Conservation (phyloP, 139 green algal genomes). For the Haematococcus lacustris region DNA sequence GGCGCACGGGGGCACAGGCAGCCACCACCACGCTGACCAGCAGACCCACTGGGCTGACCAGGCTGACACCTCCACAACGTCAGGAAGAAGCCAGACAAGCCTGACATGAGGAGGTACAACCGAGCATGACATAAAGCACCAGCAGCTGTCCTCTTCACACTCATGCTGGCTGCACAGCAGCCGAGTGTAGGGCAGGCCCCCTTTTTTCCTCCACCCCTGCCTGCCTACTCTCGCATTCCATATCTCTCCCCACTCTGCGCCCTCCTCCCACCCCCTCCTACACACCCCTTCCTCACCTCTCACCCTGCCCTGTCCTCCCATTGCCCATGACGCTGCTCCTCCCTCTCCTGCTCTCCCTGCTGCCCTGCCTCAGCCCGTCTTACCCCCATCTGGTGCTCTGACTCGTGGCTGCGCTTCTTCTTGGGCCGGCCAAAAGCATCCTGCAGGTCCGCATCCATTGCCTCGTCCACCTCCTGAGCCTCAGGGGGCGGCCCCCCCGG, state of each 20-base stretch:
- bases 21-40: background rate
- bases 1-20: background rate
- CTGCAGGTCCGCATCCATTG: constrained; percentile 11
- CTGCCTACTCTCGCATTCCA: too few relatives aligned
- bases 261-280: background rate
- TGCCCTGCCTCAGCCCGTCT: background rate
- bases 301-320: background rate
- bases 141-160: background rate
- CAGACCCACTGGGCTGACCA: background rate
- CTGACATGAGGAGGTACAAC: background rate
- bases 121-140: background rate
- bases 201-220: too few relatives aligned
- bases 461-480: constrained; percentile 4
- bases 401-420: constrained; percentile 22
- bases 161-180: constrained; percentile 5
- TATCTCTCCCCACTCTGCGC: background rate
- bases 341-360: background rate
- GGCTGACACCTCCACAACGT: background rate
- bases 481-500: background rate
- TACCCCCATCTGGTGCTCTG: constrained; percentile 20
- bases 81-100: background rate
- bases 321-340: background rate
- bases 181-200: background rate
- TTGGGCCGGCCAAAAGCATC: constrained; percentile 23
- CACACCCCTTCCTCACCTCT: background rate